Base-by-base conservation (phyloP, 495 filamentous ascomycete species). In the Aspergillus saccharolyticus region DNA sequence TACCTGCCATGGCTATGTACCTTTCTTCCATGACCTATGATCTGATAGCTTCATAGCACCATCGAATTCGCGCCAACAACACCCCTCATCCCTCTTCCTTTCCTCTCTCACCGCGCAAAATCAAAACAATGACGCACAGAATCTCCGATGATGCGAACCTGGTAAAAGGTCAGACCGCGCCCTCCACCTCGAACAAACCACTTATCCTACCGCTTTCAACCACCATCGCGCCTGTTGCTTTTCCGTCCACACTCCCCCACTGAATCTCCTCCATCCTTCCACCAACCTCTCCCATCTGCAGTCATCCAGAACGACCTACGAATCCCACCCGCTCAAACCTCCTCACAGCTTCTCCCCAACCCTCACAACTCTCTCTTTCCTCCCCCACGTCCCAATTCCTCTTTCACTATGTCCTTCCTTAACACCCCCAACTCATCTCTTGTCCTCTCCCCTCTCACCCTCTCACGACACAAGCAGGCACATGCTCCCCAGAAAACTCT, bases 151-250 rank as follows among this genome's bases (percentile, higher is more conserved):
- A 85, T 85, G 82, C 66, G 55, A 69, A 56, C 56, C 68, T 80
- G 83, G 82, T 85, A 85, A 85, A 85, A 85, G 83, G 83, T 80
- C 81, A 73, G 79, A 85, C 75, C 69, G 67, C 68, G 64, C 56
- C 47, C 45, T 47, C 56, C 33, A 2, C 33, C 33, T 2, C 33
- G 12, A 8, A 8, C 5, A 39, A 39, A 5, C 33, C 33, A 39
- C 33, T 12, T 12, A 39, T 39, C 33, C 33, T 39, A 8, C 33
- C 33, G 14, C 33, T 10, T 12, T 12, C 7, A 39, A 39, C 33
- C 33, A 28, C 25, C 25, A 28, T 9, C 25, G 25, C 25, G 25
- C 33, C 33, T n/a, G n/a, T n/a, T n/a, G n/a, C n/a, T n/a, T n/a
- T n/a, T n/a, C n/a, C 33, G 7, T 12, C 33, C 14, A 9, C 2